Conservation (phyloP, 192 early-diverging fungal species). For the Backusella mclennaniae region DNA sequence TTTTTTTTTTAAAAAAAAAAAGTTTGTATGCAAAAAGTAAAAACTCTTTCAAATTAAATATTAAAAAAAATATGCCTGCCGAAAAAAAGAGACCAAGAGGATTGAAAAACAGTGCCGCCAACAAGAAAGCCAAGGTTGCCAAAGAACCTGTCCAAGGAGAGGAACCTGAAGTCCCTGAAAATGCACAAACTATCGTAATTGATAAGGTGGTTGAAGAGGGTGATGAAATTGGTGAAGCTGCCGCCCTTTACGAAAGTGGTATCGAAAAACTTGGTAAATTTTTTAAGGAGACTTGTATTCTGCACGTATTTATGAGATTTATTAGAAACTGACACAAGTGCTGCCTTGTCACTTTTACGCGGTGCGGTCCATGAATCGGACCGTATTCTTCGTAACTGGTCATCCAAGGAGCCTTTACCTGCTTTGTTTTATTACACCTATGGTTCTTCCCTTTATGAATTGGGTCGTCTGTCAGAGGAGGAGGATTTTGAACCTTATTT, state of each 20-base stretch:
- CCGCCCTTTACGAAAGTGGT: constrained; percentile 48
- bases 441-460: constrained; percentile 48
- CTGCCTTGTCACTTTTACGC: constrained; percentile 41
- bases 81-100: constrained; percentile 49
- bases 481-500: constrained; percentile 32
- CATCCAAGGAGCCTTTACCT: constrained; percentile 32
- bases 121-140: constrained; percentile 26
- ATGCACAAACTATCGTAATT: constrained; percentile 42
- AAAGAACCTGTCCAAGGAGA: constrained; percentile 24
- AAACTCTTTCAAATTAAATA: not conserved
- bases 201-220: constrained; percentile 48
- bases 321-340: constrained; percentile 35
- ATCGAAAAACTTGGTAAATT: constrained; percentile 42
- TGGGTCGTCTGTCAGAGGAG: constrained; percentile 28
- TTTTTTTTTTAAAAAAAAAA: not conserved
- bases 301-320: not conserved
- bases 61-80: constrained; percentile 28
- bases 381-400: constrained; percentile 53
- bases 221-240: constrained; percentile 49
- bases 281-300: not conserved
- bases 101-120: constrained; percentile 34
- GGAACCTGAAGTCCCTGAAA: constrained; percentile 30
- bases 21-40: not conserved
- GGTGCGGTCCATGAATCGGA: constrained; percentile 56
- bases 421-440: constrained; percentile 50